Conservation (phyloP, 2,329 filamentous ascomycete genomes). For the Trichoderma sp. region DNA sequence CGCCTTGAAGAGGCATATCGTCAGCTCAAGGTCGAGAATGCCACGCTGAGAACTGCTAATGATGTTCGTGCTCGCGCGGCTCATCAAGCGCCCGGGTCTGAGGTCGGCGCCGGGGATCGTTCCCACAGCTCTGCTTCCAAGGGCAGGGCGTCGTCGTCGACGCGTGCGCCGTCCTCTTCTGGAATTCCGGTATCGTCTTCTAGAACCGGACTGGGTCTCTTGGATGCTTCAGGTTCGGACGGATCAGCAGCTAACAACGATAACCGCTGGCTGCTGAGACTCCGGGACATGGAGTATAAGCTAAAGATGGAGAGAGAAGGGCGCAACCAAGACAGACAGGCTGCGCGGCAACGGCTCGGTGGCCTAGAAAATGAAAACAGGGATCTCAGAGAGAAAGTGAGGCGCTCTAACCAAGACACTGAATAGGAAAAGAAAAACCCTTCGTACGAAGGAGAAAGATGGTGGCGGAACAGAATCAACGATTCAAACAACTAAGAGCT, state of each 20-base stretch:
- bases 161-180: constrained; percentile 38
- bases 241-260: constrained; percentile 49
- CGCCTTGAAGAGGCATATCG: constrained; percentile 65
- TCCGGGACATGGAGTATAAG: constrained; percentile 85
- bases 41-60: constrained; percentile 68
- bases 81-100: constrained; percentile 46
- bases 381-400: constrained; percentile 67
- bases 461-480: background rate
- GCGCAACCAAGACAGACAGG: constrained; percentile 79
- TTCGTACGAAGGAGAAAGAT: background rate
- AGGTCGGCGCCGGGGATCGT: constrained; percentile 49
- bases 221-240: constrained; percentile 21
- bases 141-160: constrained; percentile 40
- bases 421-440: constrained; percentile 30
- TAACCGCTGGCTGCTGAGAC: constrained; percentile 80
- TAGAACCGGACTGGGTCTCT: constrained; percentile 24
- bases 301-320: constrained; percentile 90
- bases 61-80: constrained; percentile 60
- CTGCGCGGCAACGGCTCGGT: constrained; percentile 78
- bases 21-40: constrained; percentile 66
- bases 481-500: background rate
- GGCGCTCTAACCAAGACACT: constrained; percentile 38
- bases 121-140: constrained; percentile 37
- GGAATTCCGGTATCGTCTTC: constrained; percentile 35
- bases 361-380: constrained; percentile 76